These are phyloP conservation scores for Nakaseomyces uthaithaninus DNA, from an alignment of 1,139 yeast species.

Conservation along the genomic window DNA sequence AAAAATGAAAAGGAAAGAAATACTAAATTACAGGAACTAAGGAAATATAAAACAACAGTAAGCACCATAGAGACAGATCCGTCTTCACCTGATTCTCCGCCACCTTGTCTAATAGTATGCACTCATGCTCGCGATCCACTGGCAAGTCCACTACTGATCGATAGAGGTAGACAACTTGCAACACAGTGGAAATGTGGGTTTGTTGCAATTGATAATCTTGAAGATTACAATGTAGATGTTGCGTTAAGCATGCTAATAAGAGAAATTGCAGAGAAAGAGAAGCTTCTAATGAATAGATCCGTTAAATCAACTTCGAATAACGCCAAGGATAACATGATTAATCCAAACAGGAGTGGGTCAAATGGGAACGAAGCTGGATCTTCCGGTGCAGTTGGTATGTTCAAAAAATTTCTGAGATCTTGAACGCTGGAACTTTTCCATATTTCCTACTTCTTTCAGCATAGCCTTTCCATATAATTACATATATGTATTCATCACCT, in stretches of 20 bases:
- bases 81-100: slow-evolving; percentile 44
- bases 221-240: slow-evolving; percentile 44
- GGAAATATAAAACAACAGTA: slow-evolving; percentile 21
- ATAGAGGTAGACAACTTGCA: slow-evolving; percentile 50
- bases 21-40: slow-evolving; percentile 20
- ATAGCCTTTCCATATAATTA: background rate
- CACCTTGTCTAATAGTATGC: slow-evolving; percentile 60
- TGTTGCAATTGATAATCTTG: slow-evolving; percentile 47
- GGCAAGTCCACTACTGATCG: slow-evolving; percentile 50
- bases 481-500: slow-evolving; percentile 1
- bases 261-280: slow-evolving; percentile 46
- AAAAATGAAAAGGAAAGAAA: slow-evolving; percentile 33
- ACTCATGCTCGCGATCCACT: slow-evolving; percentile 50
- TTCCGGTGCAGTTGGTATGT: slow-evolving; percentile 3
- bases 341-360: slow-evolving; percentile 1
- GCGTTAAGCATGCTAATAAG: slow-evolving; percentile 48
- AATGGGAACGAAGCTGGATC: background rate
- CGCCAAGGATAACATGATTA: background rate
- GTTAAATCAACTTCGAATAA: background rate
- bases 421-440: background rate
- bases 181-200: slow-evolving; percentile 57
- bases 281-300: slow-evolving; percentile 14
- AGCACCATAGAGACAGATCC: slow-evolving; percentile 37
- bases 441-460: background rate
- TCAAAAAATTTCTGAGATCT: slow-evolving; percentile 2